Base-by-base conservation (phyloP, 2,329 filamentous ascomycete species). In the Colletotrichum sp. region DNA sequence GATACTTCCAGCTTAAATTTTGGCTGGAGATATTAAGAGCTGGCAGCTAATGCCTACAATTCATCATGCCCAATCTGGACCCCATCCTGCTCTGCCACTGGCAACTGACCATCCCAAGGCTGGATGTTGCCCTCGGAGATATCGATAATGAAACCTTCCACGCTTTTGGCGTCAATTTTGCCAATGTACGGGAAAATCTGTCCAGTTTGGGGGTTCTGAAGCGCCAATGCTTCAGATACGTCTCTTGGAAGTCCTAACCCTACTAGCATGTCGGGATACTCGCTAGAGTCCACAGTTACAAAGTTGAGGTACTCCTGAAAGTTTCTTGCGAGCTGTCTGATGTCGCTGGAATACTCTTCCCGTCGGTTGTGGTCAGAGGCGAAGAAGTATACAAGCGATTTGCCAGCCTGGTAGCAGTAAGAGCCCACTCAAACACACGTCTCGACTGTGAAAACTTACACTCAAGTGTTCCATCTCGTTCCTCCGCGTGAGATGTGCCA, bases 221-320 rank as follows among this genome's bases (percentile, higher is more conserved):
- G 84, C 2, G 86, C 83, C 16, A 89, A 76, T 2, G 83, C 85
- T 13, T 66, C 63, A 81, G 78, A 79, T 87, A 89, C 77, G 84
- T 85, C 77, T 85, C 85, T 3, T 88, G 3, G 88, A 79, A 6
- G 84, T 3, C 88, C 88, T 68, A 89, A 78, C 39, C 82, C 81
- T 9, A 78, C 73, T 2, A 83, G 79, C 79, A 89, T 86, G 32
- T 88, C 85, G 6, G 82, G 83, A 78, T 89, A 90, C 75, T 89
- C 87, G 26, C 78, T 71, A 0, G 83, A 82, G 72, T 90, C 87
- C 2, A 89, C 85, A 2, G 86, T 89, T 5, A 88, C 85, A 75
- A 90, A 90, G 69, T 80, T 81, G 16, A 90, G 82, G 71, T 88
- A 89, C 16, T 89, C 87, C 68, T 81, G 78, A 80, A 88, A 89